Conservation (phyloP, 2,329 filamentous ascomycete genomes). For the Trichoderma oligosporum region DNA sequence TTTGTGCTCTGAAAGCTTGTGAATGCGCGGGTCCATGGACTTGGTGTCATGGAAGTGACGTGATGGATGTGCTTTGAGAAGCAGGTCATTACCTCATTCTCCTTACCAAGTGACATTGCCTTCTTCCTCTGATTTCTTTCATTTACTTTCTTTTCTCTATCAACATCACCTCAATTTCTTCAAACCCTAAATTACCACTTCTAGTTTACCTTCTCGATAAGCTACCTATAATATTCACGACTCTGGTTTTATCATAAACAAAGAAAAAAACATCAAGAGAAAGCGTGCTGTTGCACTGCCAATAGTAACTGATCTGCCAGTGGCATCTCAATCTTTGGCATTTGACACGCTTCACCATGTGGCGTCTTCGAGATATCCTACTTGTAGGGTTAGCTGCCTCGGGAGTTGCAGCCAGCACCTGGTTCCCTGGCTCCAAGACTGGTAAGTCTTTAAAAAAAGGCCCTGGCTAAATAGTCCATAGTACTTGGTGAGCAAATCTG, state of each 20-base stretch:
- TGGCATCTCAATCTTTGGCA: background rate
- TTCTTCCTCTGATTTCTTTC: no score
- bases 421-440: slow-evolving; percentile 72
- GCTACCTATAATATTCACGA: no score
- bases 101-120: no score
- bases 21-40: background rate
- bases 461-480: no score
- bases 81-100: slow-evolving; percentile 18
- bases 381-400: slow-evolving; percentile 69
- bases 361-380: slow-evolving; percentile 66
- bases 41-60: slow-evolving; percentile 20
- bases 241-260: no score
- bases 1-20: background rate
- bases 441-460: slow-evolving; percentile 52
- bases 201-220: no score
- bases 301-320: background rate
- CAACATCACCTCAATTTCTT: background rate
- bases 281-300: background rate
- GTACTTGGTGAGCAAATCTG: background rate
- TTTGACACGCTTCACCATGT: slow-evolving; percentile 58
- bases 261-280: no score
- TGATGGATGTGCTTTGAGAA: slow-evolving; percentile 10
- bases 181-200: no score
- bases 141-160: background rate
- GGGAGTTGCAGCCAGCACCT: slow-evolving; percentile 67